Evolutionary conservation across 208 protist genomes (phyloP).

Genomic region (Crithidia sp.): DNA sequence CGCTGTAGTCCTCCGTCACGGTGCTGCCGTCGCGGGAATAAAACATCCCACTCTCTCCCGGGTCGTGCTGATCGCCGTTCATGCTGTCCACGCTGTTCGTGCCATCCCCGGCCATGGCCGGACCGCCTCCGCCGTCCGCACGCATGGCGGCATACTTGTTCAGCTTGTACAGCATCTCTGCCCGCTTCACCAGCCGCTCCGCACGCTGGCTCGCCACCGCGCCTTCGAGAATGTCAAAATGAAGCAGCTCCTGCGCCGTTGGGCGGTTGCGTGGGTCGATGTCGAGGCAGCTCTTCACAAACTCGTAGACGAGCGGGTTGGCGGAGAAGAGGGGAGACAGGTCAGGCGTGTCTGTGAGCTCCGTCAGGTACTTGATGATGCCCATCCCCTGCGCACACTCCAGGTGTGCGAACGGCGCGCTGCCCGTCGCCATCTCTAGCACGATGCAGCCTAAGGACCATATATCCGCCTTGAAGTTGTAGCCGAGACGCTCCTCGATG

Average conservation of each 20-base stretch:
- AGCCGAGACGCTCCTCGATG: constrained; percentile 51
- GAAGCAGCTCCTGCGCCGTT: constrained; percentile 75
- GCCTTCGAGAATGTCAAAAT: constrained; percentile 73
- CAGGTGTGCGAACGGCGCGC: constrained; percentile 73
- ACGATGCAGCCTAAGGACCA: constrained; percentile 92
- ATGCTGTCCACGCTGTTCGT: constrained; percentile 4
- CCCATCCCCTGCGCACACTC: constrained; percentile 77
- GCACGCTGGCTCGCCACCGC: constrained; percentile 55
- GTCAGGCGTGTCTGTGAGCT: constrained; percentile 79
- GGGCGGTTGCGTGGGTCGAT: constrained; percentile 72
- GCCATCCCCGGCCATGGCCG: constrained; percentile 1
- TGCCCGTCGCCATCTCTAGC: constrained; percentile 87
- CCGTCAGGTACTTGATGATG: constrained; percentile 83
- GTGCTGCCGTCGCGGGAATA: constrained; percentile 24
- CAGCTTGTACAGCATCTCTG: constrained; percentile 78
- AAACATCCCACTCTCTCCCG: constrained; percentile 15
- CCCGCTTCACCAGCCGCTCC: constrained; percentile 61
- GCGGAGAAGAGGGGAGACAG: constrained; percentile 68
- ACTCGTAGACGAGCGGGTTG: constrained; percentile 78
- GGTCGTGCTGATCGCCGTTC: background rate
- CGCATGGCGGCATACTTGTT: constrained; percentile 78
- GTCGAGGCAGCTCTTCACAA: constrained; percentile 78
- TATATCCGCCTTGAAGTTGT: constrained; percentile 91
- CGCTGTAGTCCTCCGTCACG: constrained; percentile 10
- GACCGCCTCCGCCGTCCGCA: constrained; percentile 25